phyloP scores from a whole-genome alignment of 106 monocot genomes.

The Gastrodia elata region DNA sequence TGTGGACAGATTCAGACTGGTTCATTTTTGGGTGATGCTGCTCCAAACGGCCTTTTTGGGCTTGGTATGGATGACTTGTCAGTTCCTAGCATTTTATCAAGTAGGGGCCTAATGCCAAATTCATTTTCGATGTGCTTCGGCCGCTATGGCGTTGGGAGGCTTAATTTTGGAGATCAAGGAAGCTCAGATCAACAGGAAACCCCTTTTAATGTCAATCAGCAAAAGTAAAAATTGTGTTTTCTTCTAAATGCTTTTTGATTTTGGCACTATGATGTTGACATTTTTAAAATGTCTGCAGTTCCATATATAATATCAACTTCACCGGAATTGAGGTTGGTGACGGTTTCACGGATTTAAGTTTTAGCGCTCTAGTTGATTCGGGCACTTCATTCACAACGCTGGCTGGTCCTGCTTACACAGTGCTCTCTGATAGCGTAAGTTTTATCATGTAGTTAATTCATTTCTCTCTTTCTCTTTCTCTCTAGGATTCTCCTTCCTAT shows the following conservation, averaged over 20 bases:
- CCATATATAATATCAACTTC: slow-evolving; percentile 58
- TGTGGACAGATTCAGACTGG: slow-evolving; percentile 90
- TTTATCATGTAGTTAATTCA: not conserved
- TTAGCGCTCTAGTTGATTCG: slow-evolving; percentile 70
- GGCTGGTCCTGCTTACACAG: slow-evolving; percentile 69
- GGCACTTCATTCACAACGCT: slow-evolving; percentile 88
- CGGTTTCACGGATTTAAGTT: slow-evolving; percentile 19
- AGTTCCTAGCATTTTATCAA: slow-evolving; percentile 82
- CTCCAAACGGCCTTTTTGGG: slow-evolving; percentile 90
- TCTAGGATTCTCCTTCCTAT: no score
- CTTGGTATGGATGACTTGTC: slow-evolving; percentile 78
- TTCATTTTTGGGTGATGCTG: slow-evolving; percentile 74
- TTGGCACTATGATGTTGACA: not conserved
- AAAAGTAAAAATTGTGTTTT: slow-evolving; percentile 55
- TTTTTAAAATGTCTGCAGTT: slow-evolving; percentile 20
- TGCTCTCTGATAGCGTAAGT: slow-evolving; percentile 50
- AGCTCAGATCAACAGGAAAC: slow-evolving; percentile 89
- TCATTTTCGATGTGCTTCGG: slow-evolving; percentile 98
- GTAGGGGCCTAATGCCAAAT: slow-evolving; percentile 53
- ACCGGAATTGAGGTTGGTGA: slow-evolving; percentile 50
- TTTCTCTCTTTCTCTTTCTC: not conserved
- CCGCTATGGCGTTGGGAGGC: slow-evolving; percentile 60
- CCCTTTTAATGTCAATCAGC: slow-evolving; percentile 32
- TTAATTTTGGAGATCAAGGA: slow-evolving; percentile 85
- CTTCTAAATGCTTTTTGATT: not conserved